Percentiles rank a stretch among this genome's conserved stretches.
phyloP scores from a whole-genome alignment of 2,329 filamentous ascomycete species.

The Cladosporium sp. region DNA sequence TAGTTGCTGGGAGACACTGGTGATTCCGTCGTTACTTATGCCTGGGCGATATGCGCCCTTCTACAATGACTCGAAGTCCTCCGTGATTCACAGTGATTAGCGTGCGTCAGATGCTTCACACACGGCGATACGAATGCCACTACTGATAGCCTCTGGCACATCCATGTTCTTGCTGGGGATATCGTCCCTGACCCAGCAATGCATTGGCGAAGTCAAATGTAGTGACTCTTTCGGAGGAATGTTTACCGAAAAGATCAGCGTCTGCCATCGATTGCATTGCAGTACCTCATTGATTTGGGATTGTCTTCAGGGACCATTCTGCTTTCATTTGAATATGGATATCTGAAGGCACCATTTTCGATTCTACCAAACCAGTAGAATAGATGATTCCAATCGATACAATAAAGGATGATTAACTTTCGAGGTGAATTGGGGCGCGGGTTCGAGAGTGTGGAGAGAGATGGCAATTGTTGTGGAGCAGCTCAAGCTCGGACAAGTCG shows the following conservation, averaged over 20 bases:
- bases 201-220: not conserved
- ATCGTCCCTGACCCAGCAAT: not conserved
- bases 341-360: no score
- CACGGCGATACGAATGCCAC: no score
- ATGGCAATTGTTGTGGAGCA: not conserved
- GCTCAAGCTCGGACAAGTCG: constrained; percentile 2
- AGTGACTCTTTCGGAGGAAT: not conserved
- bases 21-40: not conserved
- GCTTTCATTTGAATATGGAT: no score
- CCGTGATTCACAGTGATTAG: not conserved
- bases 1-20: no score
- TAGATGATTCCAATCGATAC: no score
- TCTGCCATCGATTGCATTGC: no score
- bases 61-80: not conserved
- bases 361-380: no score
- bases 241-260: not conserved
- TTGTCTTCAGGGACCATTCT: no score
- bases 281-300: no score
- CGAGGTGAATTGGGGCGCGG: not conserved
- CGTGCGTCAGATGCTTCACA: no score
- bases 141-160: not conserved
- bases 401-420: no score
- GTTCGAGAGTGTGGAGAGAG: not conserved
- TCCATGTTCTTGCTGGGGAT: not conserved
- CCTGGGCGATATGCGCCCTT: not conserved